Base-by-base conservation (phyloP, 495 filamentous ascomycete genomes). In the Collariella sp. region DNA sequence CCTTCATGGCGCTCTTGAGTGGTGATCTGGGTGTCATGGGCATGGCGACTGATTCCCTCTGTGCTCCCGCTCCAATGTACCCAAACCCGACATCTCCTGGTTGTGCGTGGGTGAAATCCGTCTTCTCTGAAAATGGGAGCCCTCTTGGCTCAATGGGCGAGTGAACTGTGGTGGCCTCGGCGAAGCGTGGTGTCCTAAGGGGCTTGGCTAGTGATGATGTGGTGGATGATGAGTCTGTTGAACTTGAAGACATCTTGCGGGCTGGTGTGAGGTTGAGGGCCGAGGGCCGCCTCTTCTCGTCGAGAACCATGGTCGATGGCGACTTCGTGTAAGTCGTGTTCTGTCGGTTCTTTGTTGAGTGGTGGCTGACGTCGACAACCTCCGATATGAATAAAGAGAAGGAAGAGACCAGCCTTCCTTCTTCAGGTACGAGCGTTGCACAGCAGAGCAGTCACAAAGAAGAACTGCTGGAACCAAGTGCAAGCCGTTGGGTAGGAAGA, bases 41-140 rank as follows among this genome's bases (percentile, higher is more conserved):
- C 67, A 76, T 60, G 52, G 75, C 67, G 22, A 74, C 67, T 19
- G 73, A 69, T 55, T 70, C 78, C 67, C 50, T 71, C 68, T 46
- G 78, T 65, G 78, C 71, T 47, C 76, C 78, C 26, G 80, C 73
- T 50, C 80, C 72, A 56, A 96, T 83, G 71, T 95, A 96, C 69
- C 90, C 90, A 69, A 96, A 96, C 52, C 90, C 90, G 50, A 95
- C 81, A 72, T 95, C 90, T 40, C 83, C 88, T 18, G 84, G 84
- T 58, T 87, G 83, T 40, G 83, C 70, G 58, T 84, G 77, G 52
- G 78, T 76, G 61, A 82, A 75, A 48, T 76, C 71, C 45, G 77
- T 74, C 43, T 77, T 75, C 26, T 81, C 79, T 41, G 80, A 80
- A 64, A 94, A 93, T 1, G 88, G 88, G 5, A 79, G 79, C 54